Base-by-base conservation (phyloP, 805 yeast genomes). In the Barnettozyma salicaria region DNA sequence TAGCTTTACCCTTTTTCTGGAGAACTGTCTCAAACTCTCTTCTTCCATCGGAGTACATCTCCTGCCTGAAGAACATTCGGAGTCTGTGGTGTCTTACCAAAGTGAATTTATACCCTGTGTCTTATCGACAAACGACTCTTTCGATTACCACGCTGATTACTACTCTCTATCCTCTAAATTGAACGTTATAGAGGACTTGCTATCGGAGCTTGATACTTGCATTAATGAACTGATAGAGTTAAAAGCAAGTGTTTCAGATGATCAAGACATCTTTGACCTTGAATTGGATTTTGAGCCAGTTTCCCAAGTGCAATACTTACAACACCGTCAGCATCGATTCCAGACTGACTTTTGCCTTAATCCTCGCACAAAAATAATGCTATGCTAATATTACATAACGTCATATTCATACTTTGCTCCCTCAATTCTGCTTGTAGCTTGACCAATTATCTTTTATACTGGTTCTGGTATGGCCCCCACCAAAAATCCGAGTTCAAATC, bases 181-280 rank as follows among this genome's bases (percentile, higher is more conserved):
- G 5, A 24, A 31, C 17, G 23, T 18, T n/a, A 19, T 32, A n/a
- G 23, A 32, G 14, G 36, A 27, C 23, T 19, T 31, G 7, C 14
- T 37, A 2, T 12, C 7, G 2, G 36, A 37, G 17, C 23, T 37
- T 5, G 36, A 37, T 8, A n/a, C 20, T 10, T 37, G 28, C 27
- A 20, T 37, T 7, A 29, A 23, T 4, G 28, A 31, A 16, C 27
- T 31, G 21, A 22, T 9, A 27, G n/a, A n/a, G n/a, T 9, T 20
- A n/a, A 7, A 4, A n/a, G 19, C n/a, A n/a, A 13, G 6, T 9
- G 24, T 10, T 19, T 29, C 25, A 14, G 36, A 13, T n/a, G 29
- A 14, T 4, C 32, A 37, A 13, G 40, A 37, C 23, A 37, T 37
- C 13, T 37, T 37, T 27, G 40, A 36, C 8, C 32, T 37, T 27